A percentile compares a stretch with the other conserved stretches of the same genome.
phyloP scores from a whole-genome alignment of 768 basidiomycete genomes.

The Flagelloscypha sp. region DNA sequence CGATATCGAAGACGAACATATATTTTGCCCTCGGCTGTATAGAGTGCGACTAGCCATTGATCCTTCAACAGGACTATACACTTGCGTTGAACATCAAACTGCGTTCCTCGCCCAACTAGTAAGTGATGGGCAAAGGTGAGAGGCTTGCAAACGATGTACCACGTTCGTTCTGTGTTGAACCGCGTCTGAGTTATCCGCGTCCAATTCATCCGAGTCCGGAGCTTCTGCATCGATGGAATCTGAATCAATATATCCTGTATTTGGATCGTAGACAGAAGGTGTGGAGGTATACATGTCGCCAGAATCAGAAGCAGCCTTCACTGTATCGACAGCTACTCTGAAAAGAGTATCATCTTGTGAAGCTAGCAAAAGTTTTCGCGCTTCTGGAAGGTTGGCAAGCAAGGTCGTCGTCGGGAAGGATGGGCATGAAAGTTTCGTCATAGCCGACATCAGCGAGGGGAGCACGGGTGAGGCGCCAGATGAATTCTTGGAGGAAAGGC shows the following conservation, averaged over 20 bases:
- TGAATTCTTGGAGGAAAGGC: constrained; percentile 1
- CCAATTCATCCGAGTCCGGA: too few species aligned
- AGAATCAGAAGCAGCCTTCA: constrained; percentile 6
- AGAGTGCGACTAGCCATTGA: constrained; percentile 9
- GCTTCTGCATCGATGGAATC: too few species aligned
- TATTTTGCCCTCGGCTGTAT: constrained; percentile 9
- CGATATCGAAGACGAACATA: constrained; percentile 5
- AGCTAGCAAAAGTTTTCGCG: too few species aligned
- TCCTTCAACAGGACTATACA: constrained; percentile 12
- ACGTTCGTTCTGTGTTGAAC: too few species aligned
- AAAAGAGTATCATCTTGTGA: constrained; percentile 3
- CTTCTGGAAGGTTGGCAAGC: too few species aligned
- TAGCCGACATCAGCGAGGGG: constrained; percentile 7
- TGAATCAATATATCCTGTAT: too few species aligned
- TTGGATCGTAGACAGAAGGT: too few species aligned
- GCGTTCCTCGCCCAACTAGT: constrained; percentile 11
- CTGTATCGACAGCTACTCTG: constrained; percentile 8
- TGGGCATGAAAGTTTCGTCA: constrained; percentile 6
- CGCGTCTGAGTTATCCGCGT: too few species aligned
- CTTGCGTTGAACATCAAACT: constrained; percentile 3
- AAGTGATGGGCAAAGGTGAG: constrained; percentile 9
- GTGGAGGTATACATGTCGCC: too few species aligned
- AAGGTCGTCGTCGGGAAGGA: not conserved
- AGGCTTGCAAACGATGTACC: constrained; percentile 3
- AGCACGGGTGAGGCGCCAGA: constrained; percentile 10